A percentile compares a stretch with the other conserved stretches of the same genome.
These are phyloP conservation scores for Hymenoscyphus albidus DNA, from an alignment of 2,329 filamentous ascomycete genomes.

Conservation along the genomic window DNA sequence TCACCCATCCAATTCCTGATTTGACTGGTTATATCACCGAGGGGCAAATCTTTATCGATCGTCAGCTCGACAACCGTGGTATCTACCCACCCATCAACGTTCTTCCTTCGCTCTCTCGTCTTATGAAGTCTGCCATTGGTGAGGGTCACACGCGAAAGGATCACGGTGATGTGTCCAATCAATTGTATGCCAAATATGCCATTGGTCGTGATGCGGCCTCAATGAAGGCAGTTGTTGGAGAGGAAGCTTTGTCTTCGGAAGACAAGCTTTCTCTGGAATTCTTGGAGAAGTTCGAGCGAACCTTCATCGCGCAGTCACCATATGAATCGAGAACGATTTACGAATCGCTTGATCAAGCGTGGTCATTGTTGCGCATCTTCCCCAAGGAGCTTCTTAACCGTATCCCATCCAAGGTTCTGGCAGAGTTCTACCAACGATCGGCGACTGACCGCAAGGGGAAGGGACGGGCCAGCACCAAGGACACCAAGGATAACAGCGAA, in stretches of 20 bases:
- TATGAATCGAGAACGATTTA: slow-evolving; percentile 91
- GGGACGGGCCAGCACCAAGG: slow-evolving; percentile 49
- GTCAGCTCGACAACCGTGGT: slow-evolving; percentile 90
- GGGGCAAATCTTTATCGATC: slow-evolving; percentile 97
- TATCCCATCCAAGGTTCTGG: slow-evolving; percentile 77
- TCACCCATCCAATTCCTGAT: slow-evolving; percentile 98
- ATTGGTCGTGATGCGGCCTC: slow-evolving; percentile 96
- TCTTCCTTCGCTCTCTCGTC: slow-evolving; percentile 91
- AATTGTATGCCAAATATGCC: slow-evolving; percentile 98
- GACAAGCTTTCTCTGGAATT: slow-evolving; percentile 98
- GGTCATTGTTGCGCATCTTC: slow-evolving; percentile 94
- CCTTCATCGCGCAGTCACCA: slow-evolving; percentile 85
- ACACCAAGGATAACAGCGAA: slow-evolving; percentile 39
- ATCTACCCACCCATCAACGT: slow-evolving; percentile 99
- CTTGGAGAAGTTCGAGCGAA: slow-evolving; percentile 95
- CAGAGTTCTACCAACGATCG: slow-evolving; percentile 76
- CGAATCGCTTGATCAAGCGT: slow-evolving; percentile 92
- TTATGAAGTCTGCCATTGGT: slow-evolving; percentile 99
- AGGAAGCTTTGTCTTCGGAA: slow-evolving; percentile 91
- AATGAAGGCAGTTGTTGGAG: slow-evolving; percentile 99
- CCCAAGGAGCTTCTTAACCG: slow-evolving; percentile 98
- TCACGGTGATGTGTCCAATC: slow-evolving; percentile 97
- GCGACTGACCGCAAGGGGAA: slow-evolving; percentile 60
- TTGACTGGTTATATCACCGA: slow-evolving; percentile 99
- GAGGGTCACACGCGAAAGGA: slow-evolving; percentile 96